Evolutionary conservation across 2,329 filamentous ascomycete genomes (phyloP).

Genomic region (Arthrinium phaeospermum): DNA sequence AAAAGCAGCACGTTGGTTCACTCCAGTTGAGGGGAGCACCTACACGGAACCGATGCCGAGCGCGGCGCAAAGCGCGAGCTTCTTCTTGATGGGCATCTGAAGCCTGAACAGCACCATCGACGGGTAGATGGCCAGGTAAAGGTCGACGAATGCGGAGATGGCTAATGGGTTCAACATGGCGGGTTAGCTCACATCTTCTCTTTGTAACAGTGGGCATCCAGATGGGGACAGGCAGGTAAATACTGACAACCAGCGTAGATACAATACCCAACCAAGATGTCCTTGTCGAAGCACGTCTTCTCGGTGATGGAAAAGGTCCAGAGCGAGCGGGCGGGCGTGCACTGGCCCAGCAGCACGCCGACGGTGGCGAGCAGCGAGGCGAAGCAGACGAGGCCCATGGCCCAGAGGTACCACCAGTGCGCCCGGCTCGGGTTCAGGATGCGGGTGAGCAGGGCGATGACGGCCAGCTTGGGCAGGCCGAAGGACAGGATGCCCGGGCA

Average conservation of each 20-base stretch:
- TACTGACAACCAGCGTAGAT: not conserved
- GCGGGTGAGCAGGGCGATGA: slow-evolving; percentile 32
- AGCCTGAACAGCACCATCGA: slow-evolving; percentile 43
- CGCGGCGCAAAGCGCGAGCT: slow-evolving; percentile 31
- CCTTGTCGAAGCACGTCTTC: slow-evolving; percentile 15
- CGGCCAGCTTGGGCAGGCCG: slow-evolving; percentile 37
- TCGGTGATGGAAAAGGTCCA: not conserved
- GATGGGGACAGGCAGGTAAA: slow-evolving; percentile 25
- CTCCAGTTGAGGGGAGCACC: slow-evolving; percentile 6
- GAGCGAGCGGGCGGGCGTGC: not conserved
- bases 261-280: not conserved
- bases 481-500: slow-evolving; percentile 36
- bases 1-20: not conserved
- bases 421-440: slow-evolving; percentile 32
- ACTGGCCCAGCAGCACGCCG: not conserved
- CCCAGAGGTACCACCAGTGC: slow-evolving; percentile 32
- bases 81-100: slow-evolving; percentile 41
- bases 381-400: slow-evolving; percentile 2
- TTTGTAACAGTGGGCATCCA: not conserved
- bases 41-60: slow-evolving; percentile 37
- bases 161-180: slow-evolving; percentile 26
- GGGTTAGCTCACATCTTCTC: not conserved
- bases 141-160: slow-evolving; percentile 44
- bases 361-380: slow-evolving; percentile 2
- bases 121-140: slow-evolving; percentile 50